Base-by-base conservation (phyloP, 179 eudicot genomes). In the Heliamphora pulchella region DNA sequence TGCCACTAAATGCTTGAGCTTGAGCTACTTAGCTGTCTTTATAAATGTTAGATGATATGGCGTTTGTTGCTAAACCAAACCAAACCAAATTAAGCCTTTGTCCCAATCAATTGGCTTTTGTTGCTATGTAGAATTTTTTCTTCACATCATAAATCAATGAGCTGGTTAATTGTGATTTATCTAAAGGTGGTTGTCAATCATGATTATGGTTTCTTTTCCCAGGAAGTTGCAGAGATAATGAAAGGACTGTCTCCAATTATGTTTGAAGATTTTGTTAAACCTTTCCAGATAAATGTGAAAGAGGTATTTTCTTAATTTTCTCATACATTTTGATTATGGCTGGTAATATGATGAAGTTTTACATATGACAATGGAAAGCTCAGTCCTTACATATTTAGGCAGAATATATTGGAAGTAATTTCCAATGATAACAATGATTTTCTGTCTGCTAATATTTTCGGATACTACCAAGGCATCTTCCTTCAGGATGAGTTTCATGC, bases 251-350 rank as follows among this genome's bases (percentile, higher is more conserved):
- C 94, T 54, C 98, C 97, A 10, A 83, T 82, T 73, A 90, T 94
- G 96, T 91, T 94, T 86, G 97, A 92, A 86, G 97, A 94, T 85
- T 93, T 90, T 78, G 94, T 81, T 82, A 79, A 87, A 71, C 94
- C 96, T 76, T 92, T 79, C 90, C 92, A 89, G 84, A 89, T 94
- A 78, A 82, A 90, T 80, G 68, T 83, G 69, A 90, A 88, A 17
- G 83, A 87, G 96, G 98, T 92, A 91, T 63, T 53, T 15, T 13
- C 48, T 69, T 70, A 0, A 48, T 54, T 50, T 22, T 57, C 10
- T 63, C 74, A 63, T 39, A 76, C 57, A 8, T 18, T 64, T 62
- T 55, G 43, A 50, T 48, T n/a, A 4, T 57, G 13, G 31, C 20
- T 54, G 58, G 10, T 54, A 8, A 59, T 57, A 13, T 57, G 62